Conservation (phyloP, 768 basidiomycete genomes). For the Kwoniella shandongensis region DNA sequence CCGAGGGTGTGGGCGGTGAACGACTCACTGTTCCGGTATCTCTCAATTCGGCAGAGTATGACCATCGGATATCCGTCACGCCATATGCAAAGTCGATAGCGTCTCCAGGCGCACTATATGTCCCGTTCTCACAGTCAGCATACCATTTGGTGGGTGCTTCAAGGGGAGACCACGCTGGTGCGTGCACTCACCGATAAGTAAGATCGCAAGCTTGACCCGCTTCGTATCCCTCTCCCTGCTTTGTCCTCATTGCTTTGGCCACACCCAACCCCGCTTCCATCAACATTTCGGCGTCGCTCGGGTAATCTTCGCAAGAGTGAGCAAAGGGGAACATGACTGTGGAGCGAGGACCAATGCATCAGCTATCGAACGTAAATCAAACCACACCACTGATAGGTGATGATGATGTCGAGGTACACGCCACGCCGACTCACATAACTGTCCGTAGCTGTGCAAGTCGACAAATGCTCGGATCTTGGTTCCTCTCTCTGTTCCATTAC, state of each 20-base stretch:
- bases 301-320: conserved; percentile 64
- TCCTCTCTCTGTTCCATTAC: conserved; percentile 24
- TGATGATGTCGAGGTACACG: too few relatives aligned
- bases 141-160: conserved; percentile 36
- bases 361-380: too few relatives aligned
- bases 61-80: conserved; percentile 62
- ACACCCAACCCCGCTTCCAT: conserved; percentile 71
- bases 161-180: too few relatives aligned
- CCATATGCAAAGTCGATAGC: conserved; percentile 69
- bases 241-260: conserved; percentile 60
- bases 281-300: conserved; percentile 73
- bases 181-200: conserved; percentile 51
- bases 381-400: too few relatives aligned
- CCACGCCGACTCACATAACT: conserved; percentile 64
- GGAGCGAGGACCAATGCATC: background rate
- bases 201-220: conserved; percentile 56
- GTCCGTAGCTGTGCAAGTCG: conserved; percentile 78
- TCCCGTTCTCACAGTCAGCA: too few relatives aligned
- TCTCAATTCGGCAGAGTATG: conserved; percentile 65
- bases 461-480: conserved; percentile 63
- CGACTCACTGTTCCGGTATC: conserved; percentile 68
- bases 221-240: conserved; percentile 63
- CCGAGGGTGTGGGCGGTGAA: background rate
- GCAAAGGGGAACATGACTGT: conserved; percentile 82
- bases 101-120: conserved; percentile 60